Base-by-base conservation (phyloP, 1,284 basidiomycete genomes). In the Blastosporella zonata region DNA sequence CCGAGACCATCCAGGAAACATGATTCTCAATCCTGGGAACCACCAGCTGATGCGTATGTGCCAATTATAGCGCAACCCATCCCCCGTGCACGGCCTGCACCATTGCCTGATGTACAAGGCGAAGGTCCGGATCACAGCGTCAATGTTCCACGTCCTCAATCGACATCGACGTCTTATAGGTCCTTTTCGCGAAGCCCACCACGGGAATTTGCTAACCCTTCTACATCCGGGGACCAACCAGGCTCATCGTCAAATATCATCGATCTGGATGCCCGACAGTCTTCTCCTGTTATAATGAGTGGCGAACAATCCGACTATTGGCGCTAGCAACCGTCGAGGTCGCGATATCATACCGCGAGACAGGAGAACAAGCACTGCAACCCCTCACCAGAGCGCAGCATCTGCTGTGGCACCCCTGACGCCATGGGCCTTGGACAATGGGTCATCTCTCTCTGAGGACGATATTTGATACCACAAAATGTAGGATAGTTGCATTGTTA, bases 371-470 rank as follows among this genome's bases (percentile, higher is more conserved):
- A 12, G 8, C 29, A 7, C 12, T 7, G 29, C 12, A 7, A 12
- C 3, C 12, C 29, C 7, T 31, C 29, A 31, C 6, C 29, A 7
- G n/a, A n/a, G n/a, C n/a, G n/a, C n/a, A n/a, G n/a, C n/a, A n/a
- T n/a, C n/a, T n/a, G n/a, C n/a, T n/a, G n/a, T n/a, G n/a, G n/a
- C n/a, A n/a, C n/a, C n/a, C n/a, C n/a, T n/a, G n/a, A n/a, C n/a
- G n/a, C n/a, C n/a, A 12, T 28, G 50, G 42, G 17, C 50, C 46
- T 22, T 52, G 50, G 50, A 45, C 38, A 34, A 49, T 29, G 33
- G 46, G 49, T 46, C 34, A 48, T 33, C 20, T 35, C 1, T 46
- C 37, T 43, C 39, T 52, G 7, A 27, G 33, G 25, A 52, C 31
- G 17, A 40, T 45, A 31, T 18, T 42, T 10, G 20, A 31, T 23